phyloP scores from a whole-genome alignment of 192 early-diverging fungal genomes.

The Spizellomyces sp. region DNA sequence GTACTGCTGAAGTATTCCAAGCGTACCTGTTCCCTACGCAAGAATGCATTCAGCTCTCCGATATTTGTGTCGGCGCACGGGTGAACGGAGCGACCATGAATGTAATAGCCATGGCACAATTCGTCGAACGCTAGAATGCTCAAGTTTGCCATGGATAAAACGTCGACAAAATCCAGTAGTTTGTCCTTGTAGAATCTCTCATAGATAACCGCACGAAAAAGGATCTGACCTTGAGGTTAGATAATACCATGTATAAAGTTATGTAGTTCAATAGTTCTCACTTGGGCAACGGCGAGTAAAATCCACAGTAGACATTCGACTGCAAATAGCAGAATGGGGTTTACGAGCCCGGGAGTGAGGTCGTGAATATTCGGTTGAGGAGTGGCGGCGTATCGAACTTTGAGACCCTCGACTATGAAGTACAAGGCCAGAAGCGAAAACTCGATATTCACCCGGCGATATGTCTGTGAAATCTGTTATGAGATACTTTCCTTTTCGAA shows the following conservation, averaged over 20 bases:
- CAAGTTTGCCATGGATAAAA: constrained; percentile 56
- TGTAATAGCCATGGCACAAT: constrained; percentile 59
- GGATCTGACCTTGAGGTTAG: not conserved
- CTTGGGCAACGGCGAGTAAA: constrained; percentile 37
- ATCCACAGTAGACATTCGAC: constrained; percentile 47
- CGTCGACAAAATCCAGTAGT: constrained; percentile 53
- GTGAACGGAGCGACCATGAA: constrained; percentile 57
- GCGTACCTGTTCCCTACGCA: constrained; percentile 51
- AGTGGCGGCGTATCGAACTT: constrained; percentile 40
- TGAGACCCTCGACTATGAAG: constrained; percentile 46
- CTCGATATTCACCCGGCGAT: constrained; percentile 43
- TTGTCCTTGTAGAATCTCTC: constrained; percentile 55
- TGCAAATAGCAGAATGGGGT: constrained; percentile 52
- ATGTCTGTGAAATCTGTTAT: constrained; percentile 29
- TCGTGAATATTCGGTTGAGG: constrained; percentile 46
- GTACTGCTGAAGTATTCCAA: not conserved
- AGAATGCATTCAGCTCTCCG: constrained; percentile 42
- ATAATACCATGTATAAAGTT: not conserved
- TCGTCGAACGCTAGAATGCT: constrained; percentile 57
- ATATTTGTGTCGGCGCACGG: constrained; percentile 48
- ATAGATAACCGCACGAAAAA: constrained; percentile 38
- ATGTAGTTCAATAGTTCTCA: constrained; percentile 9
- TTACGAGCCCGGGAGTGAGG: constrained; percentile 35
- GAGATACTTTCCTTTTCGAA: constrained; percentile 13
- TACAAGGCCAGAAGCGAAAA: constrained; percentile 50